Conservation (phyloP, 2,329 filamentous ascomycete genomes). For the Lasiodiplodia theobromae region DNA sequence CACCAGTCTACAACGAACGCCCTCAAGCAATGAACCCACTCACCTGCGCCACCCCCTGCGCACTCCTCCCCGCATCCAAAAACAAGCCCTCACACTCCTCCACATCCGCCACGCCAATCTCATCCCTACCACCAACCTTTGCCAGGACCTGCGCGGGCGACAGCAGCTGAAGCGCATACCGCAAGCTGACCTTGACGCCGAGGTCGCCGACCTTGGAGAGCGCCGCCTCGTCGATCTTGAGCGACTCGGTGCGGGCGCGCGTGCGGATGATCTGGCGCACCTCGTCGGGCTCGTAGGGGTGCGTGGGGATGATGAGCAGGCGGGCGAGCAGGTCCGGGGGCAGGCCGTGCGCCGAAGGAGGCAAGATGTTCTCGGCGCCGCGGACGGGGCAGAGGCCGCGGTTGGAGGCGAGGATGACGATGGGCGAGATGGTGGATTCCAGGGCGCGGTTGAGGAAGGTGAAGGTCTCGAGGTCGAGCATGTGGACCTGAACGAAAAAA, state of each 20-base stretch:
- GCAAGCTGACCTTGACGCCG: conserved; percentile 85
- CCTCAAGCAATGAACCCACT: conserved; percentile 45
- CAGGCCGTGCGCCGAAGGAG: conserved; percentile 82
- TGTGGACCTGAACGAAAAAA: conserved; percentile 77
- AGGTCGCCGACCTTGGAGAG: conserved; percentile 86
- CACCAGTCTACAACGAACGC: background rate
- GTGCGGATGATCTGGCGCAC: conserved; percentile 91
- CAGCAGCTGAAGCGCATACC: conserved; percentile 92
- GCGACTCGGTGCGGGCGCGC: conserved; percentile 80
- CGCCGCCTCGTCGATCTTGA: conserved; percentile 80
- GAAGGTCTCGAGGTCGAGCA: conserved; percentile 99
- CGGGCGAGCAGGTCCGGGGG: conserved; percentile 92
- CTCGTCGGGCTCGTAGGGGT: conserved; percentile 85
- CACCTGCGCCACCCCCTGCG: conserved; percentile 41
- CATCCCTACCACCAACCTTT: conserved; percentile 65
- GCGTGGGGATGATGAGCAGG: conserved; percentile 94
- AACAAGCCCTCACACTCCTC: conserved; percentile 57
- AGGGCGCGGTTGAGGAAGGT: conserved; percentile 98
- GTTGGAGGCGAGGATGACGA: conserved; percentile 97
- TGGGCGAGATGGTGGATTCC: conserved; percentile 91
- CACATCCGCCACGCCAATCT: conserved; percentile 62
- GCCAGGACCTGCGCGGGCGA: conserved; percentile 91
- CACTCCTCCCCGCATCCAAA: conserved; percentile 57
- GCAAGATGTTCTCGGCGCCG: conserved; percentile 69
- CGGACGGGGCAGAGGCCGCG: conserved; percentile 92